Evolutionary conservation across 106 monocot genomes (phyloP).

Genomic region (Dendrobium nobile): DNA sequence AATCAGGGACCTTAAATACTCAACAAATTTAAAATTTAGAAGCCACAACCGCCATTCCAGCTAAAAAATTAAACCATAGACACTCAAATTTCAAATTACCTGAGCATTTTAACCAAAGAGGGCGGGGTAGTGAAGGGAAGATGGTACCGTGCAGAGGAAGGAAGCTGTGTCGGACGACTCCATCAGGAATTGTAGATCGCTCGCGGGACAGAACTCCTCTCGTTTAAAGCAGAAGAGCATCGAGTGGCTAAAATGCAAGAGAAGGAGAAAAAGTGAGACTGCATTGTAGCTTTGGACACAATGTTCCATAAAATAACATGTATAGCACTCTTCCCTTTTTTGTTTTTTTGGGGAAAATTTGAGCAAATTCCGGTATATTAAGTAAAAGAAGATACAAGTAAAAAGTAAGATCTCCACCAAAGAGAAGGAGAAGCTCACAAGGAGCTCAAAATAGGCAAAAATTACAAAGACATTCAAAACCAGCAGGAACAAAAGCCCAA

Average conservation of each 20-base stretch:
- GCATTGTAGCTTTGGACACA: not conserved
- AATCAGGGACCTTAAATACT: not conserved
- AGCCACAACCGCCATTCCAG: not conserved
- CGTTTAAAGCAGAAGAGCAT: too few relatives aligned
- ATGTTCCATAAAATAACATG: too few relatives aligned
- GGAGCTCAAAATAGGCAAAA: too few relatives aligned
- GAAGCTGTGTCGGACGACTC: not conserved
- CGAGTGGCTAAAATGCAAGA: not conserved
- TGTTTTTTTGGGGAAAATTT: too few relatives aligned
- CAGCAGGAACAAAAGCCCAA: too few relatives aligned
- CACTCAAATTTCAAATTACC: not conserved
- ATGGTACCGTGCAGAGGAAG: not conserved
- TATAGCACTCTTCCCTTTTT: too few relatives aligned
- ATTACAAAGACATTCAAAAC: too few relatives aligned
- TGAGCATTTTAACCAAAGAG: not conserved
- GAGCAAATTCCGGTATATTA: too few relatives aligned
- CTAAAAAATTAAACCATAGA: not conserved
- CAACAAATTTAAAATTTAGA: not conserved
- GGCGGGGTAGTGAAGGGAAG: not conserved
- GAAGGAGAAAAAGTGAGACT: not conserved
- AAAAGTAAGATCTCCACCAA: too few relatives aligned
- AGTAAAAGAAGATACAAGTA: too few relatives aligned
- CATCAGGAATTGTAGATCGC: not conserved
- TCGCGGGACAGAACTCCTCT: not conserved
- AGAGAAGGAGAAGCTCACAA: too few relatives aligned